Evolutionary conservation across 192 early-diverging fungal genomes (phyloP).

Genomic region (Helicostylum pulchrum): DNA sequence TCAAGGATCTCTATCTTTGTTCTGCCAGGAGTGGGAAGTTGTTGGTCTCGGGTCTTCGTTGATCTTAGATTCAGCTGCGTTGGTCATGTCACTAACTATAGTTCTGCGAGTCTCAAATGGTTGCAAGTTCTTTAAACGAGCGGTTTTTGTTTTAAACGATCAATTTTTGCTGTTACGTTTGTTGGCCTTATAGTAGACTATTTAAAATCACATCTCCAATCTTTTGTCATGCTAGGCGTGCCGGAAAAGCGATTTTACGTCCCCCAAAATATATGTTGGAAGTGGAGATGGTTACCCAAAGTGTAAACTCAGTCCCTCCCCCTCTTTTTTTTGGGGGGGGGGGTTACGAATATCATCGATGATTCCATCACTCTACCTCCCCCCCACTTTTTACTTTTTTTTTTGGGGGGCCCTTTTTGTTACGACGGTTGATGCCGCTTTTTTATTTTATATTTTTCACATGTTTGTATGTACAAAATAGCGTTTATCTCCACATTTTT

Average conservation of each 20-base stretch:
- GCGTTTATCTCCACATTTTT: not conserved
- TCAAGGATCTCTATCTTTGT: slow-evolving; percentile 7
- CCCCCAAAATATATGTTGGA: no score
- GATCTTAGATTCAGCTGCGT: slow-evolving; percentile 7
- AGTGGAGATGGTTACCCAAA: no score
- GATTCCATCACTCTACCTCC: no score
- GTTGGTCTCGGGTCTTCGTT: slow-evolving; percentile 6
- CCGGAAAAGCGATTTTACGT: no score
- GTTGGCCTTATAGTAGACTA: not conserved
- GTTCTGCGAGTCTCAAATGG: slow-evolving; percentile 5
- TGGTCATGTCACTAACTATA: slow-evolving; percentile 9
- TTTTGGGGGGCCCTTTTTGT: not conserved
- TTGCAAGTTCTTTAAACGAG: slow-evolving; percentile 11
- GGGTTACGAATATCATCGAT: no score
- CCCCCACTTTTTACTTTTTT: not conserved
- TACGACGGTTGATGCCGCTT: not conserved
- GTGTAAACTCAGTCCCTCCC: no score
- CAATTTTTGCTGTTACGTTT: slow-evolving; percentile 10
- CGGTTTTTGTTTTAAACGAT: slow-evolving; percentile 11
- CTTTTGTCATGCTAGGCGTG: no score
- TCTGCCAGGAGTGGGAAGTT: slow-evolving; percentile 8
- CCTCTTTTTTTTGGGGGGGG: no score
- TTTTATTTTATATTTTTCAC: not conserved
- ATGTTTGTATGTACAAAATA: not conserved
- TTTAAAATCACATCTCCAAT: no score